Evolutionary conservation across 2,329 filamentous ascomycete species (phyloP).

Genomic region (Claviceps pazoutovae): DNA sequence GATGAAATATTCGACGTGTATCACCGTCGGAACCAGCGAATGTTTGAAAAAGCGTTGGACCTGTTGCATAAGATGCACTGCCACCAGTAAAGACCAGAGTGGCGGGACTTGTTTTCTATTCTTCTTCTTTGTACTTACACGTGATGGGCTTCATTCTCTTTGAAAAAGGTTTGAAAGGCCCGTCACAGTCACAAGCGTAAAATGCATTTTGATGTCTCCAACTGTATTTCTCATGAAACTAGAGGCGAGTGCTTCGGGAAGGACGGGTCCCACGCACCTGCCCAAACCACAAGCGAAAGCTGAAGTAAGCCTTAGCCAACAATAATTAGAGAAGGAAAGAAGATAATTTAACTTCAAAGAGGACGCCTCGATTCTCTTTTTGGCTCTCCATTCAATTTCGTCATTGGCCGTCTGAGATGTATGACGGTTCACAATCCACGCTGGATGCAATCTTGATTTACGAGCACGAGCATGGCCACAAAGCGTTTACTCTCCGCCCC

Average conservation of each 20-base stretch:
- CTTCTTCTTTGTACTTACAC: not conserved
- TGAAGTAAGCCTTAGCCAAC: not conserved
- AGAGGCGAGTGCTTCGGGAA: not conserved
- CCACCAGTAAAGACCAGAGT: not conserved
- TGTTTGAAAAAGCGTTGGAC: not conserved
- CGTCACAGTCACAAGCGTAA: not conserved
- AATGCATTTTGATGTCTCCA: not conserved
- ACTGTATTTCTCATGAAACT: not conserved
- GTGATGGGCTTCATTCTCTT: not conserved
- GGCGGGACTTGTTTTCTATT: not conserved
- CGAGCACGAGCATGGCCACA: conserved; percentile 1
- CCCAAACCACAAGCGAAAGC: not conserved
- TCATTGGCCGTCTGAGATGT: not conserved
- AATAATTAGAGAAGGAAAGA: not conserved
- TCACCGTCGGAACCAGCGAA: not conserved
- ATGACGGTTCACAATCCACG: not conserved
- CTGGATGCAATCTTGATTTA: not conserved
- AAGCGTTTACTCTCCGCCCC: conserved; percentile 5
- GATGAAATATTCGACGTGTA: not conserved
- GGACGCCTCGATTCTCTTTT: not conserved
- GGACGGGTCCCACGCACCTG: not conserved
- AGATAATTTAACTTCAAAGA: not conserved
- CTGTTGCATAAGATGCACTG: not conserved
- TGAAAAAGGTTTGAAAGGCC: not conserved
- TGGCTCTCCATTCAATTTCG: not conserved